Evolutionary conservation across 805 yeast genomes (phyloP), one percentile per base, ranked within the genome.

Genomic region (Suhomyces sp.): DNA sequence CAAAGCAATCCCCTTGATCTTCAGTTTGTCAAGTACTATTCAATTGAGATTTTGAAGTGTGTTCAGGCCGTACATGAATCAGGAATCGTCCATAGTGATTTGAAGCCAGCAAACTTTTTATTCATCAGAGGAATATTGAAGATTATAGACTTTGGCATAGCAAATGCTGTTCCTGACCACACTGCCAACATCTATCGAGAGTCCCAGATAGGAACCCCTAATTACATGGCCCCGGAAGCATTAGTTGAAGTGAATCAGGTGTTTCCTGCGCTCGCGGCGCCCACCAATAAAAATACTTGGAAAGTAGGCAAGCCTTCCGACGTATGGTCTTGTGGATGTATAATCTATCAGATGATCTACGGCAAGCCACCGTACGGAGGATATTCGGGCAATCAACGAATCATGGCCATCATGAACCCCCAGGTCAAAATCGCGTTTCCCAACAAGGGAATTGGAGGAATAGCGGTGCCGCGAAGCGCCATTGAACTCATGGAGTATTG

Each of bases 161-260:
- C 98, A n/a, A 88, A 92, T 68, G 90, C 93, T 0, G 90, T 94
- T 1, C 94, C 96, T 1, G 97, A 92, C 49, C 89, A 90, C 62
- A 93, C 98, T 0, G 84, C 89, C 19, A 93, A 94, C 60, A 82
- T 93, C 17, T 92, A 92, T 63, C 78, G 97, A 52, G 96, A 89
- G 53, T 81, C 90, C 5, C 97, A 90, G 65, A 86, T 91, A 48
- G 99, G 99, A 4, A 93, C 99, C 0, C 97, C 97, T 1, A 90
- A 88, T 65, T 94, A 93, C 66, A 94, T 93, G 98, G 97, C 99
- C 0, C 99, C 99, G 0, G 99, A 93, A 67, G 89, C 97, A 0
- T 71, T 93, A 53, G 77, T 86, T 44, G 96, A 87, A 66, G 82
- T 71, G 25, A 75, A 67, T 48, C 73, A 69, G 29, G 52, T 64